A percentile compares a stretch with the other conserved stretches of the same genome.
These are phyloP conservation scores for Ganoderma leucocontextum DNA, from an alignment of 1,284 basidiomycete genomes.

Conservation along the genomic window DNA sequence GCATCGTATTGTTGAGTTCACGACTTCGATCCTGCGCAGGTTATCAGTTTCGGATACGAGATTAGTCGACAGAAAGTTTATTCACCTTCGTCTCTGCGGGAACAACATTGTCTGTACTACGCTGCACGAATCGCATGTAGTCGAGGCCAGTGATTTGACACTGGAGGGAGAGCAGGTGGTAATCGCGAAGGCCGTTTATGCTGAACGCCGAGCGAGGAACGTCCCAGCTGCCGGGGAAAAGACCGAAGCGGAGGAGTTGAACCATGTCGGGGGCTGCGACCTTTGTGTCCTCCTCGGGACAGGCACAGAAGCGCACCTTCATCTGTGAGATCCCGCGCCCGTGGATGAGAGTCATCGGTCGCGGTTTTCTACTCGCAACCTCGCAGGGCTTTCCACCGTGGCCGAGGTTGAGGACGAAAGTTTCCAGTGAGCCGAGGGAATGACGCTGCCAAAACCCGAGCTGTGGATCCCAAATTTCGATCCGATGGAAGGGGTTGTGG, in stretches of 20 bases:
- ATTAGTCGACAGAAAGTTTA: no score
- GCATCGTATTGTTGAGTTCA: constrained; percentile 27
- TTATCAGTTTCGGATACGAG: no score
- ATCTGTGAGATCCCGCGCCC: not conserved
- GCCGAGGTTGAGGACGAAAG: not conserved
- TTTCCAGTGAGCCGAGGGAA: not conserved
- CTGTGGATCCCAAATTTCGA: not conserved
- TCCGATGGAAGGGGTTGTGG: not conserved
- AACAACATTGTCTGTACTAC: not conserved
- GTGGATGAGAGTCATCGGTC: not conserved
- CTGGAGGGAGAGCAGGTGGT: not conserved
- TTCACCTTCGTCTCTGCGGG: not conserved
- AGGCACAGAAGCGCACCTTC: not conserved
- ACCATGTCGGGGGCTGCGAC: not conserved
- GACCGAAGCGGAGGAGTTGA: not conserved
- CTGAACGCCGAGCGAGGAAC: not conserved
- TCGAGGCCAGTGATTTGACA: not conserved
- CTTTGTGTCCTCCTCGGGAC: not conserved
- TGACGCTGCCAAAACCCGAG: not conserved
- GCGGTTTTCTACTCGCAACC: no score
- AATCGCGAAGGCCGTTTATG: not conserved
- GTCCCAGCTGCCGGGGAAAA: not conserved
- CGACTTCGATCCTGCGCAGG: constrained; percentile 33
- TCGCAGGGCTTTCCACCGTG: not conserved
- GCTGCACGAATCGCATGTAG: not conserved